Evolutionary conservation across 441 rosid genomes (phyloP).

Genomic region (Raphanus hybrid): DNA sequence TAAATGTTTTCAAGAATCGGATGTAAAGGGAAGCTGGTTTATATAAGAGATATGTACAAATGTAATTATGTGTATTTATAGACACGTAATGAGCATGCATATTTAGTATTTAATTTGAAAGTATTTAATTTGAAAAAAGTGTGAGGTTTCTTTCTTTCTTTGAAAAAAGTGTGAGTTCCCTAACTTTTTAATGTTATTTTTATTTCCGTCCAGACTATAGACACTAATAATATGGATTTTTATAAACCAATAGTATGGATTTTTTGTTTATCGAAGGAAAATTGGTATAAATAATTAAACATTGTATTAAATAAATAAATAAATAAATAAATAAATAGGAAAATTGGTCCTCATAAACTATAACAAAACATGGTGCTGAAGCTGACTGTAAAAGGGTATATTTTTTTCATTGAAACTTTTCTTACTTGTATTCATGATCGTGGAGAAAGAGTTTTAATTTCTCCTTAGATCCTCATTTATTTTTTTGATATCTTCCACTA

Average conservation of each 20-base stretch:
- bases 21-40: slow-evolving; percentile 19
- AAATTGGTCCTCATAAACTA: neutral
- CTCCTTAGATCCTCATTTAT: slow-evolving; percentile 29
- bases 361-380: neutral
- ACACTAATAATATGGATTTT: neutral
- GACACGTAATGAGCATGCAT: slow-evolving; percentile 20
- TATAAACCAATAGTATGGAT: neutral
- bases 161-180: neutral
- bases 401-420: neutral
- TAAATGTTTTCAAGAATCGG: slow-evolving; percentile 32
- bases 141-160: neutral
- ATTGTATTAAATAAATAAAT: neutral
- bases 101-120: slow-evolving; percentile 1
- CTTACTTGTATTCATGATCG: slow-evolving; percentile 23
- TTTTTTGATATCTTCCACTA: slow-evolving; percentile 39
- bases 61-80: slow-evolving; percentile 33
- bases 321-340: neutral
- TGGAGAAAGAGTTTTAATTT: slow-evolving; percentile 25
- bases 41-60: slow-evolving; percentile 30
- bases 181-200: neutral
- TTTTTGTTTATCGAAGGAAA: neutral
- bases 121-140: neutral
- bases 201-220: slow-evolving; percentile 15
- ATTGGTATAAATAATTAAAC: neutral
- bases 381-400: slow-evolving; percentile 4